Evolutionary conservation across 352 stramenopile genomes (phyloP), one percentile per base, ranked within the genome.

Genomic region (Elongisporangium senticosum): DNA sequence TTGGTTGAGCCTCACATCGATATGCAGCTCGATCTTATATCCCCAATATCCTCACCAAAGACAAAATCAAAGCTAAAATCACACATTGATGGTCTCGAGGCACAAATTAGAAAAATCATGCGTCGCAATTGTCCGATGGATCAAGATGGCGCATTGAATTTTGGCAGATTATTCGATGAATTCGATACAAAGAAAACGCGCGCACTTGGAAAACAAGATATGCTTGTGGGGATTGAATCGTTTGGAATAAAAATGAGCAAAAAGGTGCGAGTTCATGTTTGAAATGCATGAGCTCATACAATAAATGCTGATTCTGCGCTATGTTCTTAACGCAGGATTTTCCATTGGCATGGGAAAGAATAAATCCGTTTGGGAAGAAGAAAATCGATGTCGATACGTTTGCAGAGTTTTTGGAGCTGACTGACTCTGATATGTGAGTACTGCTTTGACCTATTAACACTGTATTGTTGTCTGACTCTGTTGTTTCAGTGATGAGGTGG

Each of bases 201-300:
- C 28, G 50, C 63, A 0, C 69, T 91, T 40, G 64, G 65, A 8
- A 81, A 74, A 39, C 78, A 87, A 57, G 71, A 68, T 5, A 63
- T 75, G 7, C 62, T 78, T 8, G 58, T 60, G 48, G 82, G 82
- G 0, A 75, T 90, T 48, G 75, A 89, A 53, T 72, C 69, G 13
- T 87, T 89, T 60, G 82, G 82, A 5, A 86, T 91, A 53, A 90
- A 89, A 60, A 85, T 89, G 67, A 50, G 73, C 68, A 77, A 83
- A 26, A 91, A 89, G 79, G 82, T 90, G 64, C 4, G 13, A 19
- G 14, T 6, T 55, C 3, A 15, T 21, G 17, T 6, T 26, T 17
- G 43, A 53, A 39, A 5, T 19, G 17, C 51, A 58, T 53, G 4
- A 3, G 3, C 11, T 43, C 17, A 4, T 17, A 43, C 23, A 26